phyloP scores from a whole-genome alignment of 2,329 filamentous ascomycete species.

The Trichoderma sp. region DNA sequence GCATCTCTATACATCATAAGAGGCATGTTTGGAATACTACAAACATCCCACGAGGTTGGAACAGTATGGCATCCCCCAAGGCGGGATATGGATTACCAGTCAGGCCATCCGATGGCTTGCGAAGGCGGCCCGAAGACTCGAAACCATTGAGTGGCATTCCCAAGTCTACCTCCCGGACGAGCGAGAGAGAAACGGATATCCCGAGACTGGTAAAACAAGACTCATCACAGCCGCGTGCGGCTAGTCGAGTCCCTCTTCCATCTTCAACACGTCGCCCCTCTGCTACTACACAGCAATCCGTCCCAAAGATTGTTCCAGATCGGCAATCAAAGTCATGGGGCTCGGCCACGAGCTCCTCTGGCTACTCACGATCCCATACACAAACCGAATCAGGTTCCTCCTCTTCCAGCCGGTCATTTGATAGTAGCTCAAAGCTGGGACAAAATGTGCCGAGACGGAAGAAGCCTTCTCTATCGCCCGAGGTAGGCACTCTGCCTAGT shows the following conservation, averaged over 20 bases:
- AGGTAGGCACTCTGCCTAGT: slow-evolving; percentile 34
- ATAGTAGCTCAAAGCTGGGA: slow-evolving; percentile 33
- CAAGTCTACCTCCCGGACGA: slow-evolving; percentile 27
- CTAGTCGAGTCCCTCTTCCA: slow-evolving; percentile 28
- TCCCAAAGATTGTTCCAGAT: slow-evolving; percentile 30
- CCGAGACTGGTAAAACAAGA: slow-evolving; percentile 24
- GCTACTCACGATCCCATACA: slow-evolving; percentile 32
- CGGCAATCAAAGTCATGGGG: slow-evolving; percentile 46
- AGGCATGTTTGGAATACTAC: slow-evolving; percentile 25
- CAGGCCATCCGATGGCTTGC: slow-evolving; percentile 39
- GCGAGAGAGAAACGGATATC: slow-evolving; percentile 25
- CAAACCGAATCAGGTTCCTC: slow-evolving; percentile 36
- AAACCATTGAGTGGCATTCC: slow-evolving; percentile 25
- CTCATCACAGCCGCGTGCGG: slow-evolving; percentile 22
- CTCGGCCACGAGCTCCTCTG: slow-evolving; percentile 36
- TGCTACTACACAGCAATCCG: slow-evolving; percentile 25
- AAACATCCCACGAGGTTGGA: slow-evolving; percentile 31
- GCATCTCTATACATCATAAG: neutral
- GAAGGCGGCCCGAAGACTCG: slow-evolving; percentile 30
- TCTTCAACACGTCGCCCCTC: slow-evolving; percentile 27
- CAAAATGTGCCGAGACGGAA: slow-evolving; percentile 51
- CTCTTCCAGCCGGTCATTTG: slow-evolving; percentile 36
- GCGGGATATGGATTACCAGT: slow-evolving; percentile 41
- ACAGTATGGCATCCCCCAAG: slow-evolving; percentile 45
- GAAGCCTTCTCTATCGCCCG: slow-evolving; percentile 45